These are phyloP conservation scores for Pythium dissimile DNA, from an alignment of 352 stramenopile species.

Conservation along the genomic window DNA sequence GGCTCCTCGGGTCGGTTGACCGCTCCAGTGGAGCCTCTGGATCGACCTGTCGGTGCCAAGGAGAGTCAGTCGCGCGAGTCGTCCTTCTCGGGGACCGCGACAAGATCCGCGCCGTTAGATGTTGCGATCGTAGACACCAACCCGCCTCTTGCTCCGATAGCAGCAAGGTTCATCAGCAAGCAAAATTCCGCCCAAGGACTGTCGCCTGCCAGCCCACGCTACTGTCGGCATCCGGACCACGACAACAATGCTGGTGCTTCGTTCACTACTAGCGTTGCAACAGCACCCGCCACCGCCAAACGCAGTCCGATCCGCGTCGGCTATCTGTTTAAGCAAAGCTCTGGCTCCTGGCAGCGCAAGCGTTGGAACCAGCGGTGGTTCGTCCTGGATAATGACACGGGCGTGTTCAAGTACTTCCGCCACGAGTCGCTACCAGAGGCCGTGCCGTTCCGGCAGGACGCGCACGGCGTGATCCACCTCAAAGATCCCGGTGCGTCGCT, in stretches of 20 bases:
- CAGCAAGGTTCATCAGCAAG: not conserved
- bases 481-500: slow-evolving; percentile 47
- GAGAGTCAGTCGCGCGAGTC: slow-evolving; percentile 15
- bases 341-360: slow-evolving; percentile 75
- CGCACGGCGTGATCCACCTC: slow-evolving; percentile 51
- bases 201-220: not conserved
- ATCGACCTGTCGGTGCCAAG: not conserved
- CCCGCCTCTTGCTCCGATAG: not conserved
- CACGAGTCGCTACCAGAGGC: slow-evolving; percentile 51
- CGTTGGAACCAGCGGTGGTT: slow-evolving; percentile 84
- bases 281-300: not conserved
- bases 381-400: slow-evolving; percentile 60
- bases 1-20: not conserved
- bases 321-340: slow-evolving; percentile 79
- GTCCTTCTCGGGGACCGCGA: not conserved
- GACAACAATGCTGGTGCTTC: not conserved
- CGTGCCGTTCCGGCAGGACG: slow-evolving; percentile 51
- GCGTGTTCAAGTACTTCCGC: slow-evolving; percentile 71
- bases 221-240: not conserved
- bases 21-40: not conserved
- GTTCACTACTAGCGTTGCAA: not conserved
- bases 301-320: slow-evolving; percentile 34
- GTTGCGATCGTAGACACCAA: not conserved
- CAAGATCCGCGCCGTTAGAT: not conserved
- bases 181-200: not conserved